Evolutionary conservation across 2,329 filamentous ascomycete genomes (phyloP).

Genomic region (Chrysosporium keratinophilum): DNA sequence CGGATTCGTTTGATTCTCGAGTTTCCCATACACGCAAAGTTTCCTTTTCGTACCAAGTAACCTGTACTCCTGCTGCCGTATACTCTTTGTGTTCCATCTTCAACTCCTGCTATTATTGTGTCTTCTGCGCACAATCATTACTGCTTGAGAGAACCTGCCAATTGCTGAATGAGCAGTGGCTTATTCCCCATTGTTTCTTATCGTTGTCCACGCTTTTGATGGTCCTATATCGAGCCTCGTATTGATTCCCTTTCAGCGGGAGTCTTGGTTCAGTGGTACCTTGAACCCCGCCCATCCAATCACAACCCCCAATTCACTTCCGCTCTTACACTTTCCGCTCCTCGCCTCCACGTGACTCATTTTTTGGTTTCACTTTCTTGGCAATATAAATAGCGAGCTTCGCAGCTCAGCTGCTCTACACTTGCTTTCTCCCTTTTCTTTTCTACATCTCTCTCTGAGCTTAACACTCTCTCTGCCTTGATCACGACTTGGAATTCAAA

Average conservation of each 20-base stretch:
- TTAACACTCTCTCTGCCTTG: not conserved
- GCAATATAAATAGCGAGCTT: conserved; percentile 34
- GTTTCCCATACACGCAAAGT: not conserved
- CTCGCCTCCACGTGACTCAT: conserved; percentile 29
- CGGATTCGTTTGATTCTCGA: conserved; percentile 1
- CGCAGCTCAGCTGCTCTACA: not conserved
- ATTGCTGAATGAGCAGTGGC: not conserved
- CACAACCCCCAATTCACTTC: conserved; percentile 1
- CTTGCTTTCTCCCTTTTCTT: conserved; percentile 20
- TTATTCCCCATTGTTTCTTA: conserved; percentile 16
- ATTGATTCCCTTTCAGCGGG: not conserved
- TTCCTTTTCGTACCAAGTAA: conserved; percentile 3
- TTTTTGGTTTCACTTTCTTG: conserved; percentile 22
- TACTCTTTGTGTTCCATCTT: not conserved
- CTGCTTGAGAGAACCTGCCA: not conserved
- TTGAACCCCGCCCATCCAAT: conserved; percentile 12
- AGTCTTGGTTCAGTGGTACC: conserved; percentile 6
- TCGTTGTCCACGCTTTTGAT: too few species aligned
- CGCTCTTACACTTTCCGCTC: conserved; percentile 17
- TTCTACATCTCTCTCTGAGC: conserved; percentile 6
- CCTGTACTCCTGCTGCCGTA: not conserved
- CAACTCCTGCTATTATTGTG: conserved; percentile 18
- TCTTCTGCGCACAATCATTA: not conserved
- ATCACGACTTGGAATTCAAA: not conserved
- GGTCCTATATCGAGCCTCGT: conserved; percentile 13